A percentile compares a stretch with the other conserved stretches of the same genome.
phyloP scores from a whole-genome alignment of 352 stramenopile genomes.

The Globisporangium parvum region DNA sequence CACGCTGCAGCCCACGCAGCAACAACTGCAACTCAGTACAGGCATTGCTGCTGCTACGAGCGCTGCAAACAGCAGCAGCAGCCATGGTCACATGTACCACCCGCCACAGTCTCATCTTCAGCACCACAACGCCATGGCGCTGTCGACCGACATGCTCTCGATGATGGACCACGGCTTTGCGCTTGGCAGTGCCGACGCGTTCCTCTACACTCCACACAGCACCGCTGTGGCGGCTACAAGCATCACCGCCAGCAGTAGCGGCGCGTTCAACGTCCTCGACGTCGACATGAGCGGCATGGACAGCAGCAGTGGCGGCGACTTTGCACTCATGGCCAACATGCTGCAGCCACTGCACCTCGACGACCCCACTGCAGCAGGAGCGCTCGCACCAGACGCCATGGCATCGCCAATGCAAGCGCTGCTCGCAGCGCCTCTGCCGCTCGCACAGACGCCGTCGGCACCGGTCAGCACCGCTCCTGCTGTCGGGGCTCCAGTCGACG shows the following conservation, averaged over 20 bases:
- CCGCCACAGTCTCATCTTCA: not conserved
- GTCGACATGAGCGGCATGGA: conserved; percentile 1
- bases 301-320: conserved; percentile 1
- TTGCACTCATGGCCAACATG: conserved; percentile 11
- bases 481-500: not conserved
- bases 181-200: not conserved
- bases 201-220: not conserved
- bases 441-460: not conserved
- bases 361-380: not conserved
- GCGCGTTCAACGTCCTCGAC: not conserved
- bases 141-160: conserved; percentile 12
- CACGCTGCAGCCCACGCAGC: not conserved
- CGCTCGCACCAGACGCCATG: not conserved
- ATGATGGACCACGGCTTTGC: conserved; percentile 12
- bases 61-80: not conserved
- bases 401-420: conserved; percentile 9
- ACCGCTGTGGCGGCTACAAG: too few species aligned
- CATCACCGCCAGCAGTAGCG: not conserved
- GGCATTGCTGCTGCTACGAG: not conserved
- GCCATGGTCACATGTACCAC: not conserved
- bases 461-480: not conserved
- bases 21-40: conserved; percentile 1
- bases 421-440: conserved; percentile 2
- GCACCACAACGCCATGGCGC: not conserved
- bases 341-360: conserved; percentile 14